phyloP scores from a whole-genome alignment of 116 monocot genomes.

The Posidonia oceanica region DNA sequence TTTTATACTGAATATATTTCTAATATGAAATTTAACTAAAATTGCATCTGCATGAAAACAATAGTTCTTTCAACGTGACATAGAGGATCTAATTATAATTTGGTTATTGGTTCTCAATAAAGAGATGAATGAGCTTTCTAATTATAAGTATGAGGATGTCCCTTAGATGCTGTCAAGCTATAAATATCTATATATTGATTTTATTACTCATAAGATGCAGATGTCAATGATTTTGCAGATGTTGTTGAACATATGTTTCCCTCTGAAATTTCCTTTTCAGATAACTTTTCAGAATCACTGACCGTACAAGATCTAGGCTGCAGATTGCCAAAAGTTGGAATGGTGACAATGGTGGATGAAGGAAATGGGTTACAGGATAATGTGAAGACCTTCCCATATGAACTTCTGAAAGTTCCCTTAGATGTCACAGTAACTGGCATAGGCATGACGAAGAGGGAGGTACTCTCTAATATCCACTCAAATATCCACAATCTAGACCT shows the following conservation, averaged over 20 bases:
- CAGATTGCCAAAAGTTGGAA: background rate
- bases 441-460: background rate
- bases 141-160: background rate
- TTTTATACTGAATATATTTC: background rate
- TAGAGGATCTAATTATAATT: too few relatives aligned
- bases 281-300: background rate
- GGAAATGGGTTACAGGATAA: background rate
- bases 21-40: background rate
- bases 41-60: background rate
- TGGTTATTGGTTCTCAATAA: background rate
- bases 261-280: background rate
- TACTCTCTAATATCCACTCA: background rate
- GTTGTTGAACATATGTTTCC: background rate
- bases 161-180: background rate
- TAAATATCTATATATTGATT: background rate
- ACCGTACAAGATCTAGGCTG: background rate
- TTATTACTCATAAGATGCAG: background rate
- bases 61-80: too few relatives aligned
- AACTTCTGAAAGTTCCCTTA: background rate
- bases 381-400: conserved; percentile 1
- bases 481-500: too few relatives aligned
- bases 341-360: background rate
- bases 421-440: background rate
- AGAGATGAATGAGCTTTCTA: background rate
- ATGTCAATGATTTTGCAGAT: background rate